Evolutionary conservation across 768 basidiomycete species (phyloP).

Genomic region (Pleurotus sapidus): DNA sequence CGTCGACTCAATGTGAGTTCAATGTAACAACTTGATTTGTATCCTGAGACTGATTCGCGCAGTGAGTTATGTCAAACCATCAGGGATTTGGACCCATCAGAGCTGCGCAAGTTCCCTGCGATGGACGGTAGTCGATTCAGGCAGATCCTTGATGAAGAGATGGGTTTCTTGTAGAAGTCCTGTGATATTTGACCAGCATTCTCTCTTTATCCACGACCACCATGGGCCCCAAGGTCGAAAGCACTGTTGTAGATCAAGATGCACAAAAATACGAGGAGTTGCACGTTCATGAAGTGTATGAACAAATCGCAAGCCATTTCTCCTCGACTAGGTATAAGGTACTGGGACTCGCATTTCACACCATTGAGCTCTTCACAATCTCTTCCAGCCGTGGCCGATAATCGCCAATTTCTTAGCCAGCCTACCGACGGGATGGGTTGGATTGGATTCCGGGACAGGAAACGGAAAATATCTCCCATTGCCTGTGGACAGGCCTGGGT

Average conservation of each 20-base stretch:
- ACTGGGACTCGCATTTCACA: conserved; percentile 9
- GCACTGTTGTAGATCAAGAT: conserved; percentile 42
- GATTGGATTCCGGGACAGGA: conserved; percentile 93
- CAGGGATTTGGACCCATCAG: conserved; percentile 38
- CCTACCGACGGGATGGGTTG: conserved; percentile 75
- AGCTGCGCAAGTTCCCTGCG: conserved; percentile 57
- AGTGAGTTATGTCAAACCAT: conserved; percentile 61
- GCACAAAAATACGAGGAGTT: conserved; percentile 61
- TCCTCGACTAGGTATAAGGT: conserved; percentile 90
- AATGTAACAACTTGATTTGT: not conserved
- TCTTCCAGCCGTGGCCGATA: conserved; percentile 82
- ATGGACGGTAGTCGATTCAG: conserved; percentile 69
- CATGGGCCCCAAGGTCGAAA: conserved; percentile 35
- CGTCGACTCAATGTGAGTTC: conserved; percentile 46
- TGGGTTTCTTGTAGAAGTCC: conserved; percentile 56
- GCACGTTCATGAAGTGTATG: conserved; percentile 84
- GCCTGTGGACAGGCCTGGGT: conserved; percentile 56
- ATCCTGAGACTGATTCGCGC: not conserved
- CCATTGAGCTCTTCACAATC: not conserved
- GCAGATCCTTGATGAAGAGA: conserved; percentile 68
- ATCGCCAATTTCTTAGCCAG: conserved; percentile 71
- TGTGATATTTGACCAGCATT: conserved; percentile 10
- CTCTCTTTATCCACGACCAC: conserved; percentile 1
- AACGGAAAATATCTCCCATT: conserved; percentile 96
- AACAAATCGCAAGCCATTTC: conserved; percentile 84